Evolutionary conservation across 75 land plant species (phyloP).

Genomic region (Cryptomeria japonica): DNA sequence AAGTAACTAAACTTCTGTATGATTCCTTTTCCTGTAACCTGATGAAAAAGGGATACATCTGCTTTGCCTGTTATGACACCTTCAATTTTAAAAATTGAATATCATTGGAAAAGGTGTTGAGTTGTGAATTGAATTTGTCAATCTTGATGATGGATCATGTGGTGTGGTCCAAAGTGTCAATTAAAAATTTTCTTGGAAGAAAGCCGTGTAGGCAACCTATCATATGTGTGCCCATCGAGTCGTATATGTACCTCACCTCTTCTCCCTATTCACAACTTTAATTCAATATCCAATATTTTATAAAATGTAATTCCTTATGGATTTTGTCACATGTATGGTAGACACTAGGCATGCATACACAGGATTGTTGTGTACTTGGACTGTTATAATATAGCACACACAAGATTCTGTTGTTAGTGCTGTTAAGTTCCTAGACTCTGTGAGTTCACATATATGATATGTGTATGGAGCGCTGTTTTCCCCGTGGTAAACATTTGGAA

Average conservation of each 20-base stretch:
- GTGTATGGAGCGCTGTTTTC: background rate
- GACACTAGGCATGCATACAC: background rate
- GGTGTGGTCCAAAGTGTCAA: background rate
- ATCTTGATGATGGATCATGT: background rate
- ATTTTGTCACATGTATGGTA: background rate
- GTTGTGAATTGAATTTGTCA: background rate
- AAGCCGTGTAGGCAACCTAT: background rate
- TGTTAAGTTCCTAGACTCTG: background rate
- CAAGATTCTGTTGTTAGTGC: background rate
- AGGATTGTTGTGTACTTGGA: background rate
- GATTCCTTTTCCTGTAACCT: background rate
- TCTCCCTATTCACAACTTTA: background rate
- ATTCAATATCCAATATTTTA: background rate
- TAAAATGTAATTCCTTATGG: background rate
- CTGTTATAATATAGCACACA: background rate
- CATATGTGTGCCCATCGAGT: background rate
- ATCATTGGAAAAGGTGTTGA: background rate
- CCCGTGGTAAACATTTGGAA: background rate
- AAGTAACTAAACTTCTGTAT: no score
- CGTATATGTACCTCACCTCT: background rate
- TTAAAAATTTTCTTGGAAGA: background rate
- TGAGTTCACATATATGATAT: background rate
- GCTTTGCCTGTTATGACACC: background rate
- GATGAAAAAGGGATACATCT: no score
- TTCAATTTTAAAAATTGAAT: background rate